phyloP scores from a whole-genome alignment of 2,329 filamentous ascomycete genomes.

The Verticillium dahliae region DNA sequence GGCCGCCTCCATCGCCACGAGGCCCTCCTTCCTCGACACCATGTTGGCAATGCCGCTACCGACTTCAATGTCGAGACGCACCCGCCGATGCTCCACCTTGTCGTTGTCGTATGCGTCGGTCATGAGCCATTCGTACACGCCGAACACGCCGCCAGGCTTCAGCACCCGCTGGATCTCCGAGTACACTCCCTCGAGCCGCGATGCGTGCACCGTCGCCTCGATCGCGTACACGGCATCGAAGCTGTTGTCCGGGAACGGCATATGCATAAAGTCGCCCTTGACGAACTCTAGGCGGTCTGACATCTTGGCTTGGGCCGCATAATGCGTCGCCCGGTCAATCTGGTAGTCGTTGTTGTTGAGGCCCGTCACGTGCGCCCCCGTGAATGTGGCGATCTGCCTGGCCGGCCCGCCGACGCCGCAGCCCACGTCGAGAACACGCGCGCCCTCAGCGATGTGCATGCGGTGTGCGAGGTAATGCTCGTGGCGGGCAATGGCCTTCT shows the following conservation, averaged over 20 bases:
- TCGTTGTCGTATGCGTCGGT: conserved; percentile 89
- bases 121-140: conserved; percentile 99
- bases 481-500: conserved; percentile 88
- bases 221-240: conserved; percentile 98
- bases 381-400: conserved; percentile 93
- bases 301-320: conserved; percentile 76
- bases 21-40: conserved; percentile 76
- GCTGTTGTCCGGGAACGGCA: conserved; percentile 72
- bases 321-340: conserved; percentile 84
- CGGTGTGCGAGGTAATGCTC: conserved; percentile 94
- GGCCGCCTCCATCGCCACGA: conserved; percentile 76
- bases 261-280: conserved; percentile 74
- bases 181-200: conserved; percentile 85
- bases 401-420: conserved; percentile 96
- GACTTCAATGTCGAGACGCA: conserved; percentile 90
- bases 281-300: conserved; percentile 75
- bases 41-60: conserved; percentile 98
- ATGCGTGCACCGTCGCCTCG: conserved; percentile 93
- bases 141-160: conserved; percentile 92
- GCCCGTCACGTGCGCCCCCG: conserved; percentile 79
- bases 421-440: conserved; percentile 91
- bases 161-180: conserved; percentile 89
- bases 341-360: conserved; percentile 99
- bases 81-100: conserved; percentile 78
- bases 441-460: conserved; percentile 78